phyloP scores from a whole-genome alignment of 352 stramenopile species.

The Globisporangium solare region DNA sequence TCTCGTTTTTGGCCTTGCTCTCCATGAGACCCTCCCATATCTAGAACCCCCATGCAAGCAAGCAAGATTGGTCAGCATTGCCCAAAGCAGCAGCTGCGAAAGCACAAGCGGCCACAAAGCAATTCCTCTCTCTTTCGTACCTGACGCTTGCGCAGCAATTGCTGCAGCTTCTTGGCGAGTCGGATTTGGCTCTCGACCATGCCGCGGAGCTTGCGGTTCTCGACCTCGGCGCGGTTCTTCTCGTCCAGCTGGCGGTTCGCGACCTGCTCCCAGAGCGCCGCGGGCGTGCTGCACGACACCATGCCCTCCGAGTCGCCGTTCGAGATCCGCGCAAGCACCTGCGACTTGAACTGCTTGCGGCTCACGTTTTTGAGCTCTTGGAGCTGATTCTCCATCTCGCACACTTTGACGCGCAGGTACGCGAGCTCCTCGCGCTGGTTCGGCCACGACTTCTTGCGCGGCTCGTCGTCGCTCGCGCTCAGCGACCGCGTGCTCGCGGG shows the following conservation, averaged over 20 bases:
- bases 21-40: constrained; percentile 14
- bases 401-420: constrained; percentile 15
- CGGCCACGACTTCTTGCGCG: constrained; percentile 11
- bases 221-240: constrained; percentile 14
- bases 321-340: constrained; percentile 7
- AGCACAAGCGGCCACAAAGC: too few species aligned
- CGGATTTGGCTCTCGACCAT: constrained; percentile 17
- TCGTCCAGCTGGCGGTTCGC: constrained; percentile 18
- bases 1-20: constrained; percentile 9
- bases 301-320: constrained; percentile 4
- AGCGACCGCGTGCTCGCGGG: too few species aligned
- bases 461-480: constrained; percentile 4
- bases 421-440: constrained; percentile 18
- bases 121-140: constrained; percentile 1
- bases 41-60: not conserved
- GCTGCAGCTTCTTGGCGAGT: constrained; percentile 13
- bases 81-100: too few species aligned
- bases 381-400: constrained; percentile 16
- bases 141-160: constrained; percentile 16
- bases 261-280: constrained; percentile 19
- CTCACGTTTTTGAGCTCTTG: constrained; percentile 14
- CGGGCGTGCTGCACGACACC: constrained; percentile 9
- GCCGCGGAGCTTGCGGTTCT: constrained; percentile 16
- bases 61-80: not conserved
- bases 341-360: constrained; percentile 10